Evolutionary conservation across 106 monocot species (phyloP).

Genomic region (Cymbidium sinense): DNA sequence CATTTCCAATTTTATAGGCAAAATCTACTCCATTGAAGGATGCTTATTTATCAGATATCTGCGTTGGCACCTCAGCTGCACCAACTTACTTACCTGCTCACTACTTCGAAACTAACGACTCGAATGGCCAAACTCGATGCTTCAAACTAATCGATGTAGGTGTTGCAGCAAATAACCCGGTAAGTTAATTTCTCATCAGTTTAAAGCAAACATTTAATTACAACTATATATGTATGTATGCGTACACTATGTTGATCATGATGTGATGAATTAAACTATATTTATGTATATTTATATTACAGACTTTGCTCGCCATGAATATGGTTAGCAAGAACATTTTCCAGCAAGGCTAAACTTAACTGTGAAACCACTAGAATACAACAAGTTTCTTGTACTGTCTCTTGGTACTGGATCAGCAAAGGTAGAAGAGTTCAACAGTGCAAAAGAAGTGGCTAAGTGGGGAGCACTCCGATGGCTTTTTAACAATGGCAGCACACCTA

Average conservation of each 20-base stretch:
- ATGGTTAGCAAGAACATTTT: constrained; percentile 37
- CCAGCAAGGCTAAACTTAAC: constrained; percentile 31
- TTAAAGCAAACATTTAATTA: background rate
- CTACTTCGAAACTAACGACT: constrained; percentile 29
- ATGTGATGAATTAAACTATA: no score
- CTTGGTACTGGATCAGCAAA: constrained; percentile 47
- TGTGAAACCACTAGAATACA: constrained; percentile 50
- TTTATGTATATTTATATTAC: background rate
- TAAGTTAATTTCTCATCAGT: constrained; percentile 3
- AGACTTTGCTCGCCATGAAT: constrained; percentile 57
- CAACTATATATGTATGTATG: no score
- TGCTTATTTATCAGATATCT: constrained; percentile 41
- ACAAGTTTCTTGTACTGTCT: constrained; percentile 51
- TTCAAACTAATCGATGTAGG: constrained; percentile 60
- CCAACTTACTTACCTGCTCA: constrained; percentile 65
- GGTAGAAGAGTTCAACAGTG: constrained; percentile 12
- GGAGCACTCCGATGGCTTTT: constrained; percentile 53
- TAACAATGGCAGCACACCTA: constrained; percentile 29
- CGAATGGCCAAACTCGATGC: constrained; percentile 7
- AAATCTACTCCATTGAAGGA: constrained; percentile 11
- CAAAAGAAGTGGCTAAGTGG: constrained; percentile 36
- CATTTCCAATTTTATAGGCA: constrained; percentile 7
- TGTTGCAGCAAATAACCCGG: constrained; percentile 58
- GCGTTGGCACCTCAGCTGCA: constrained; percentile 51
- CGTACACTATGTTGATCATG: no score